Percentiles rank a stretch among this genome's conserved stretches.
Evolutionary conservation across 2,329 filamentous ascomycete species (phyloP).

Genomic region (Fusarium scirpi): DNA sequence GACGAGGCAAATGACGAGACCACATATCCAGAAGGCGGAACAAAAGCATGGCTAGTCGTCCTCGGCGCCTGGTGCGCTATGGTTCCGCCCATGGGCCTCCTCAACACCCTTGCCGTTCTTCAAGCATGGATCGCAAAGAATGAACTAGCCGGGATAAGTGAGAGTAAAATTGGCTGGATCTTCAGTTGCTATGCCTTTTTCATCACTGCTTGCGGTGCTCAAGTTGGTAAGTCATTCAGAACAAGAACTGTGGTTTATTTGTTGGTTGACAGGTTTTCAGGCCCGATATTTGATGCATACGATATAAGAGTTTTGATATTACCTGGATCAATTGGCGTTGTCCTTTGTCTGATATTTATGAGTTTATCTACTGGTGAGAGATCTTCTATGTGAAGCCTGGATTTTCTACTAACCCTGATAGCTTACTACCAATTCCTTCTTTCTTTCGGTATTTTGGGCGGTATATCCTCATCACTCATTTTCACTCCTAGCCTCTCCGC

Average conservation of each 20-base stretch:
- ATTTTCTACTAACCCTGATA: rapidly evolving
- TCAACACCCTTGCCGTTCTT: slow-evolving; percentile 75
- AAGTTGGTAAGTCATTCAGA: slow-evolving; percentile 3
- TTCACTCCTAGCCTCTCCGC: slow-evolving; percentile 76
- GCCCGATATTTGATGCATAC: slow-evolving; percentile 75
- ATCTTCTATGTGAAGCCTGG: rapidly evolving
- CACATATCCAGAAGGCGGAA: neutral
- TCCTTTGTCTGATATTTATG: slow-evolving; percentile 67
- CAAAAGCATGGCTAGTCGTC: slow-evolving; percentile 74
- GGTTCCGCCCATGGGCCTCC: slow-evolving; percentile 72
- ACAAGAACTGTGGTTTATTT: rapidly evolving
- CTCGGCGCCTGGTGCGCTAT: slow-evolving; percentile 77
- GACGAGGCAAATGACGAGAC: neutral
- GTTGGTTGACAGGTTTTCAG: neutral
- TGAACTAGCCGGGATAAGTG: neutral
- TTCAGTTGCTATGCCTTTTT: slow-evolving; percentile 27
- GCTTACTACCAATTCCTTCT: slow-evolving; percentile 75
- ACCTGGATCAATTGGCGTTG: slow-evolving; percentile 66
- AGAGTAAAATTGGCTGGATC: slow-evolving; percentile 21
- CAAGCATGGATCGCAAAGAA: slow-evolving; percentile 68
- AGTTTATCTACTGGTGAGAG: slow-evolving; percentile 65
- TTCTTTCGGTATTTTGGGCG: slow-evolving; percentile 74
- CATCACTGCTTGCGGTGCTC: slow-evolving; percentile 22
- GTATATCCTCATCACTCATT: slow-evolving; percentile 73
- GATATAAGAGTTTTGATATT: slow-evolving; percentile 71